A percentile compares a stretch with the other conserved stretches of the same genome.
Evolutionary conservation across 352 stramenopile species (phyloP).

Genomic region (Globisporangium irregulare): DNA sequence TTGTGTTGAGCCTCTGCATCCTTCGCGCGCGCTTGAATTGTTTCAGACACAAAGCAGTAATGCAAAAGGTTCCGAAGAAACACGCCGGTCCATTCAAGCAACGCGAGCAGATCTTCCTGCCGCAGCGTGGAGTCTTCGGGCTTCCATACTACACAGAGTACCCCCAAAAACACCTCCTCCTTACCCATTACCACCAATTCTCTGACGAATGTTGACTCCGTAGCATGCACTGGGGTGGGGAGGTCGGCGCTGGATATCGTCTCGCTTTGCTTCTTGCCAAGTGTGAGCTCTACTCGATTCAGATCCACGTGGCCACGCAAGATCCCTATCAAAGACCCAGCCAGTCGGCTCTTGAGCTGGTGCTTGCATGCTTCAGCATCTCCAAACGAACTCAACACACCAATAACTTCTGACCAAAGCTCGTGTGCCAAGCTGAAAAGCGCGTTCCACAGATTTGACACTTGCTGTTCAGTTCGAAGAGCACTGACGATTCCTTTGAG

Average conservation of each 20-base stretch:
- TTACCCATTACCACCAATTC: neutral
- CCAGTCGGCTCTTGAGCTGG: neutral
- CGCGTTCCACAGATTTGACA: neutral
- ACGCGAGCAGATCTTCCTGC: neutral
- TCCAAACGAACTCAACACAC: neutral
- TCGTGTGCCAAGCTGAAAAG: neutral
- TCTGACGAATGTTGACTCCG: neutral
- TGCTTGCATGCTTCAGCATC: neutral
- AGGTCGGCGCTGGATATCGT: neutral
- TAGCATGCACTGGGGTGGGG: neutral
- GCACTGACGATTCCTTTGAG: neutral
- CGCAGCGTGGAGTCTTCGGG: neutral
- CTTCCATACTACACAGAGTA: slow-evolving; percentile 5
- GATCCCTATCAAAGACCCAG: neutral
- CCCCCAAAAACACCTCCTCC: neutral
- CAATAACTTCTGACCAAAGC: neutral
- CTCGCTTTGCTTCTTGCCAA: neutral
- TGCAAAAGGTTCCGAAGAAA: slow-evolving; percentile 7
- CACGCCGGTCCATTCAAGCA: slow-evolving; percentile 11
- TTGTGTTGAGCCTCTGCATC: neutral
- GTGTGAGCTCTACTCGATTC: slow-evolving; percentile 1
- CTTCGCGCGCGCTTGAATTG: no score
- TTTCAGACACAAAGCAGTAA: neutral
- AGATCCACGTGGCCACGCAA: neutral
- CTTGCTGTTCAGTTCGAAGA: neutral